Conservation (phyloP, 2,329 filamentous ascomycete genomes). For the Dactylellina drechsleri region DNA sequence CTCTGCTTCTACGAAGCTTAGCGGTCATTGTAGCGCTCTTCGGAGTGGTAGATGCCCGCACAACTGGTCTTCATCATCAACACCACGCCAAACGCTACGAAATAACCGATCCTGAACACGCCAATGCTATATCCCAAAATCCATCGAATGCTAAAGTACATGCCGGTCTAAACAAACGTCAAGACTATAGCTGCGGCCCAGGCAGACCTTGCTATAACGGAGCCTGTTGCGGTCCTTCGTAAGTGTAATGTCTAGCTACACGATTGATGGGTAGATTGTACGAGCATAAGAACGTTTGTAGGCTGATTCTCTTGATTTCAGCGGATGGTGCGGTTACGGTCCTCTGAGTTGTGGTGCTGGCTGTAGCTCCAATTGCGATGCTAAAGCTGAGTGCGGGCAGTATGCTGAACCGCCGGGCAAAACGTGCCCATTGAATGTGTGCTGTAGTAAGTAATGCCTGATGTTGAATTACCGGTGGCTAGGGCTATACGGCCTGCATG, state of each 20-base stretch:
- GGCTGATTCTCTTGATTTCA: background rate
- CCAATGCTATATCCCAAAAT: conserved; percentile 38
- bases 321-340: background rate
- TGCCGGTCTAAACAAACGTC: conserved; percentile 41
- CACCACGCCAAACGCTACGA: conserved; percentile 44
- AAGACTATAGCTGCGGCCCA: conserved; percentile 37
- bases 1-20: conserved; percentile 41
- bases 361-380: conserved; percentile 44
- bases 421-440: conserved; percentile 49
- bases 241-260: conserved; percentile 21
- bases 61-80: conserved; percentile 19
- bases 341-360: conserved; percentile 22
- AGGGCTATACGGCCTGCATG: background rate
- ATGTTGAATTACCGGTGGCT: too few species aligned
- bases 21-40: conserved; percentile 27
- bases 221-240: conserved; percentile 57
- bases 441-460: conserved; percentile 34
- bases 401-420: conserved; percentile 38
- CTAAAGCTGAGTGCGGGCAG: conserved; percentile 48
- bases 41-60: conserved; percentile 25
- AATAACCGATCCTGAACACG: conserved; percentile 32
- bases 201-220: conserved; percentile 46
- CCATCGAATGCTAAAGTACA: conserved; percentile 41
- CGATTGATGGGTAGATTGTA: background rate
- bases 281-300: background rate